Evolutionary conservation across 2,329 filamentous ascomycete genomes (phyloP).

Genomic region (Arachnomyces sp.): DNA sequence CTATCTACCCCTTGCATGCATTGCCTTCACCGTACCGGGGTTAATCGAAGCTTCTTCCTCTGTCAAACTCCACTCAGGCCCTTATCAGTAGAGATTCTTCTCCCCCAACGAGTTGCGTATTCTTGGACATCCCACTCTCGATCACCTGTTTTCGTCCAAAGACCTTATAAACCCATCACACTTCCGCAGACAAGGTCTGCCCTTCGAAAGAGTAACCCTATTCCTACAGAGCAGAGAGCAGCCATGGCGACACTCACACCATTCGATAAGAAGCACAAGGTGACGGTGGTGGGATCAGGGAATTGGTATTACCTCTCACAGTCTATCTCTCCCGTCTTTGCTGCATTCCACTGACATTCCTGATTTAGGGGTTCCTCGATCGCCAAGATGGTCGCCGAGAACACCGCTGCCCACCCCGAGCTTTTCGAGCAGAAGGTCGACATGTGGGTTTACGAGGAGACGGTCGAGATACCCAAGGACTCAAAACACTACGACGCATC

Average conservation of each 20-base stretch:
- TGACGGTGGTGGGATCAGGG: constrained; percentile 87
- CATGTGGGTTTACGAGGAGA: constrained; percentile 99
- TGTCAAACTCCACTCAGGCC: too few relatives aligned
- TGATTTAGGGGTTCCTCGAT: constrained; percentile 79
- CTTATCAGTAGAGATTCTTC: too few relatives aligned
- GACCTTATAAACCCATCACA: too few relatives aligned
- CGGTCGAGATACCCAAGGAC: constrained; percentile 62
- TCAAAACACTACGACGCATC: constrained; percentile 64
- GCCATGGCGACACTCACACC: constrained; percentile 43
- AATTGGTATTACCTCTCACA: constrained; percentile 60
- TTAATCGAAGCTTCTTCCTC: too few relatives aligned
- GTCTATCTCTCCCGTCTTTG: not conserved
- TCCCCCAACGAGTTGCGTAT: too few relatives aligned
- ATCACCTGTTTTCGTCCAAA: too few relatives aligned
- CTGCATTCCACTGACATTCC: not conserved
- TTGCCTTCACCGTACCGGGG: too few relatives aligned
- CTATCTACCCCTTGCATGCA: too few relatives aligned
- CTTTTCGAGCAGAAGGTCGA: constrained; percentile 84
- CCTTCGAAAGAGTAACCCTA: not conserved
- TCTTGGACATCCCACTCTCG: too few relatives aligned
- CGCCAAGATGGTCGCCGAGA: constrained; percentile 93
- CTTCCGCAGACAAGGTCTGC: too few relatives aligned
- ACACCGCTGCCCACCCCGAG: constrained; percentile 65
- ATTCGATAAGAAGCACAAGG: constrained; percentile 71
- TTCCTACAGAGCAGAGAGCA: constrained; percentile 4